Evolutionary conservation across 2,329 filamentous ascomycete species (phyloP).

Genomic region (Talaromyces sp.): DNA sequence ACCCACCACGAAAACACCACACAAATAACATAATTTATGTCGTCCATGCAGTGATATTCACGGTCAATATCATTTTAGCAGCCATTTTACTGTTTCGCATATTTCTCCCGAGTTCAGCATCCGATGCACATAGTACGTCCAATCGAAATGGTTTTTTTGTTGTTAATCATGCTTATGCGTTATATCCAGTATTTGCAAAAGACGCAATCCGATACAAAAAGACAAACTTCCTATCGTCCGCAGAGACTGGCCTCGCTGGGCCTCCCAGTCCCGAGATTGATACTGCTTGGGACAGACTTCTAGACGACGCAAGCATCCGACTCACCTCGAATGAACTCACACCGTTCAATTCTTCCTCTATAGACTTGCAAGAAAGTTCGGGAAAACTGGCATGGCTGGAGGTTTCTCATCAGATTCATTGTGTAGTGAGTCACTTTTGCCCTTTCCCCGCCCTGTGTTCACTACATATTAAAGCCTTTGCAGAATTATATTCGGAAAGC

Average conservation of each 20-base stretch:
- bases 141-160: not conserved
- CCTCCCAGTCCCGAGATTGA: not conserved
- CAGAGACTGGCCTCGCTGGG: not conserved
- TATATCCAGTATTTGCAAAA: not conserved
- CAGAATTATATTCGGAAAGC: slow-evolving; percentile 6
- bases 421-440: not conserved
- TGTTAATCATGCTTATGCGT: not conserved
- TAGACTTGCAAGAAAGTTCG: slow-evolving; percentile 1
- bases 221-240: not conserved
- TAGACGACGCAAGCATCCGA: slow-evolving; percentile 5
- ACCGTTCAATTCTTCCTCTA: slow-evolving; percentile 2
- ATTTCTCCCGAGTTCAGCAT: not conserved
- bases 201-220: not conserved
- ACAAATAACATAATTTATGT: not conserved
- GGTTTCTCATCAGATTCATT: slow-evolving; percentile 4
- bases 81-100: not conserved
- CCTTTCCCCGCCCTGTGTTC: not conserved
- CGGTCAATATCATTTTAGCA: not conserved
- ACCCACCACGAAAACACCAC: not conserved
- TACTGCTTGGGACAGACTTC: slow-evolving; percentile 2
- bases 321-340: not conserved
- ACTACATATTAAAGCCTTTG: not conserved
- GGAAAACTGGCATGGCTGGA: slow-evolving; percentile 4
- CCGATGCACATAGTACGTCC: not conserved
- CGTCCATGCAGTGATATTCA: not conserved